Base-by-base conservation (phyloP, 2,329 filamentous ascomycete genomes). In the Phoma sp. region DNA sequence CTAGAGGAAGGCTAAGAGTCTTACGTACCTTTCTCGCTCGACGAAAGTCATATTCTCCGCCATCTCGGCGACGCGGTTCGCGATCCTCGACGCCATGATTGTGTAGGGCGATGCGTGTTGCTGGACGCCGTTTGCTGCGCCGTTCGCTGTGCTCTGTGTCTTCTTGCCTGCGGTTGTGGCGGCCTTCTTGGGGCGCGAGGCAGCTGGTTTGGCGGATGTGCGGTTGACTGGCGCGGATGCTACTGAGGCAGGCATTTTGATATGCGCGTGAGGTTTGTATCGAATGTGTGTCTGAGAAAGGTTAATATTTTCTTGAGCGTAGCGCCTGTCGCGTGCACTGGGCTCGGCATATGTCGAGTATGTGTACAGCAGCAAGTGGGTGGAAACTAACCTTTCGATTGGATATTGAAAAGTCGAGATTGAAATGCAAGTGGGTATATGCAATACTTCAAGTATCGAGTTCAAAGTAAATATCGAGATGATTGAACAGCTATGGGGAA, bases 41-140 rank as follows among this genome's bases (percentile, higher is more conserved):
- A 80, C 77, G 56, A 82, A 80, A 14, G 79, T 81, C 60, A 80
- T 79, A 69, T 79, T 81, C 69, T 82, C 80, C 7, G 80, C 80
- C 78, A 82, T 80, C 61, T 82, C 80, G 5, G 78, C 80, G 11
- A 82, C 78, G 38, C 80, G 73, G 66, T 81, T 82, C 36, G 78
- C 78, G 56, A 82, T 80, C 34, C 80, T 63, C 37, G 73, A 76
- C 7, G 78, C 79, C 79, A 82, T 81, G 67, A 81, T 81, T 38
- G 76, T 77, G 68, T 81, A 81, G 29, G 80, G 77, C 28, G 78
- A 80, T 32, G 75, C 65, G 46, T 68, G 66, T 4, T 64, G 53
- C 28, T 62, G 52, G 12, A 61, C 56, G 34, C 68, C 71, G 49
- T 74, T 74, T 14, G 52, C 55, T 3, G 64, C 60, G 46, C 68